Evolutionary conservation across 768 basidiomycete species (phyloP), one percentile per base, ranked within the genome.

Genomic region (Myochromella boudieri): DNA sequence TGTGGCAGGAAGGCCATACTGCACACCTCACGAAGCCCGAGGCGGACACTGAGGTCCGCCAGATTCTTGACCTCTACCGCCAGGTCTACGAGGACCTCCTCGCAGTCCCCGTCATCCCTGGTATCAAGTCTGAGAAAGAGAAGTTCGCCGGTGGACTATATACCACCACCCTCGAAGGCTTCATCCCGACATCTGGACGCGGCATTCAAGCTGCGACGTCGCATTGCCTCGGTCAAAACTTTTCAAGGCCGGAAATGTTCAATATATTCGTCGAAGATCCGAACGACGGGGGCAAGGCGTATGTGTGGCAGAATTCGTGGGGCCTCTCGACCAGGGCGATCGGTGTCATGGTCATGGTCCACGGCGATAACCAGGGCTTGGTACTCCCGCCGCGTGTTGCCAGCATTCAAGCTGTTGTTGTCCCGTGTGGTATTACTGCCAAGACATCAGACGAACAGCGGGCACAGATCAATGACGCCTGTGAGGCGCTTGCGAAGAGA

Each of bases 1-100:
- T 99, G n/a, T 99, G 97, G 97, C 97, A 99, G 72, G 97, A 99
- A 68, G 97, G 97, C 28, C 97, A 99, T 72, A 98, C 97, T 7
- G 95, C 97, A 3, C 84, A 87, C 68, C 77, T 95, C 34, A 91
- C 87, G 55, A 88, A 95, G 67, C 62, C 72, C 3, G 95, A 97
- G 66, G 95, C 95, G 20, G 97, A 92, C 60, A 73, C 69, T 41
- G 97, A 98, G 70, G 97, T 98, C 12, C 82, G 78, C 15, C 80
- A 95, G 47, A 98, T 99, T 58, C 86, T 99, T 58, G 94, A 97
- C 46, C 84, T 97, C 52, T 99, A 99, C 72, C 85, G 90, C 26
- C 86, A 84, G 47, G 90, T 98, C 6, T 99, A 94, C 70, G 91
- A 95, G 66, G 97, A 99, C 52, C 82, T 99, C 20, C 85, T 99